A percentile compares a stretch with the other conserved stretches of the same genome.
Conservation (phyloP, 164 flowering plant species). For the Cinnamomum chago region DNA sequence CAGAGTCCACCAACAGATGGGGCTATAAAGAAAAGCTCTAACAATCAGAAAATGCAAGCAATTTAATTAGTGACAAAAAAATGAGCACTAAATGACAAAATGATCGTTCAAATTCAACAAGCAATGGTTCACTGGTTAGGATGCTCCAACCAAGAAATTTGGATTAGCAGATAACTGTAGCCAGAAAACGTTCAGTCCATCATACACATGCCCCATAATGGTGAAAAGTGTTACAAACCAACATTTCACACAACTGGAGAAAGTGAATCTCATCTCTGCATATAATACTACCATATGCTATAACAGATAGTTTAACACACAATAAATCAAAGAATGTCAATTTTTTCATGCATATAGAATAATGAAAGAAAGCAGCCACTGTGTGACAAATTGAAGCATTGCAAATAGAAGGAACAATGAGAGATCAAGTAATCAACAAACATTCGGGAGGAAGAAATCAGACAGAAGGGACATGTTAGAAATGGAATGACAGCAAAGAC, state of each 20-base stretch:
- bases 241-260: neutral
- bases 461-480: too few species aligned
- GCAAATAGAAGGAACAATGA: too few species aligned
- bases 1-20: neutral
- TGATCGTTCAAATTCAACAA: too few species aligned
- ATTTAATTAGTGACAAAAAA: neutral
- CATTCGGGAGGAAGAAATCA: too few species aligned
- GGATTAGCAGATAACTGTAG: neutral
- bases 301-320: too few species aligned
- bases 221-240: neutral
- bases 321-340: too few species aligned
- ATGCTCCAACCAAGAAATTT: neutral
- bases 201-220: neutral
- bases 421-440: too few species aligned
- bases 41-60: neutral
- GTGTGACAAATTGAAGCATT: too few species aligned
- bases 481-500: too few species aligned
- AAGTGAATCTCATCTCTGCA: neutral
- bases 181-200: neutral
- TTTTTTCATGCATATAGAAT: too few species aligned
- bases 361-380: too few species aligned
- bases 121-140: neutral
- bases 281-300: neutral
- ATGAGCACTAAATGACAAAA: neutral
- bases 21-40: neutral